Conservation (phyloP, 2,329 filamentous ascomycete genomes). For the Penicillium rolfsii region DNA sequence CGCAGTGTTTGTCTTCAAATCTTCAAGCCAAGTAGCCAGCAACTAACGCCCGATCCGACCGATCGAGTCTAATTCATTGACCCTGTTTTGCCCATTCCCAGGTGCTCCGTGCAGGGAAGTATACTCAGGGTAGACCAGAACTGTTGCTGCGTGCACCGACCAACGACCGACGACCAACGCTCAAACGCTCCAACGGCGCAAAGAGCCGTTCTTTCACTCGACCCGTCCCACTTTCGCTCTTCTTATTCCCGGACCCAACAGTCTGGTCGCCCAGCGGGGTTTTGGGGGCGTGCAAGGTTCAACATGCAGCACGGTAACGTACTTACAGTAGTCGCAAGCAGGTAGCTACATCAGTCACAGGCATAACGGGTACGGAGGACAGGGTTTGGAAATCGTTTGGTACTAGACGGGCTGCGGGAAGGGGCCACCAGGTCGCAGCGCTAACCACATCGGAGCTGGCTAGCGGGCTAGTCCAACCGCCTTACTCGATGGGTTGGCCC, state of each 20-base stretch:
- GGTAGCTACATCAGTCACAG: background rate
- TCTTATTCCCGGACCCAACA: constrained; percentile 6
- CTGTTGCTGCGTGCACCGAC: background rate
- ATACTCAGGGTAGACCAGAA: background rate
- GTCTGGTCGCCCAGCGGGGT: background rate
- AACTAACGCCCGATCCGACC: background rate
- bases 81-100: background rate
- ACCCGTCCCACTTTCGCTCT: background rate
- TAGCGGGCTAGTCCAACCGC: background rate
- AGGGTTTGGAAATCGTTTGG: background rate
- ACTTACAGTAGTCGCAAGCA: background rate
- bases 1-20: background rate
- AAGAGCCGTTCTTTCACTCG: constrained; percentile 4
- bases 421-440: background rate
- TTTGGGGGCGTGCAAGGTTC: background rate
- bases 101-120: too few species aligned
- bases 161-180: background rate
- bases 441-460: background rate
- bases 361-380: background rate
- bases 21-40: too few species aligned
- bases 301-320: background rate
- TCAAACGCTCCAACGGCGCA: background rate
- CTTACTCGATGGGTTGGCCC: background rate
- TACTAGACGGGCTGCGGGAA: background rate
- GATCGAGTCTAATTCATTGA: background rate